Percentiles rank a stretch among this genome's conserved stretches.
Evolutionary conservation across 441 rosid genomes (phyloP).

Genomic region (Iberis amara): DNA sequence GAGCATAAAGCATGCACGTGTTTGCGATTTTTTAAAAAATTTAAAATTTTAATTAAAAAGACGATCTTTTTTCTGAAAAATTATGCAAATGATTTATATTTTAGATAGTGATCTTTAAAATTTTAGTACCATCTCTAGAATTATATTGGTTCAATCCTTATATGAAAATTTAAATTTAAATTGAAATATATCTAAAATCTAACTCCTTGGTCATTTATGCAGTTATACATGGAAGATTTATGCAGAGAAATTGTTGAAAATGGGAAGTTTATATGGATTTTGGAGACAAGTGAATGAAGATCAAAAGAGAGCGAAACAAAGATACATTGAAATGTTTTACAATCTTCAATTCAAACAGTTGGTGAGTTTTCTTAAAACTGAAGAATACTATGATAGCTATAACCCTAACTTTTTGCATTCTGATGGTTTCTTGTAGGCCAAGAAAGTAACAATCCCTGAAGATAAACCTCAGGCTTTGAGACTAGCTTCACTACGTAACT

Average conservation of each 20-base stretch:
- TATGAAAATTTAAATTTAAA: too few relatives aligned
- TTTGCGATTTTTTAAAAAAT: too few relatives aligned
- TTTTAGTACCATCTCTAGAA: too few relatives aligned
- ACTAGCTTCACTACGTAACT: constrained; percentile 31
- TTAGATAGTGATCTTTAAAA: too few relatives aligned
- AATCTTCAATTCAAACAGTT: constrained; percentile 61
- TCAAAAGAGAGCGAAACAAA: constrained; percentile 62
- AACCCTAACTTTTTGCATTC: constrained; percentile 12
- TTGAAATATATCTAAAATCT: too few relatives aligned
- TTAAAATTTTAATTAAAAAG: too few relatives aligned
- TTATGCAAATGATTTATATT: too few relatives aligned
- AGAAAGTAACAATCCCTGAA: constrained; percentile 41
- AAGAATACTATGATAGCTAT: constrained; percentile 4
- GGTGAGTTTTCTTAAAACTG: constrained; percentile 36
- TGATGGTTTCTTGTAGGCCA: constrained; percentile 40
- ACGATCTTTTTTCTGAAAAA: too few relatives aligned
- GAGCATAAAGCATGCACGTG: too few relatives aligned
- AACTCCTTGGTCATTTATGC: constrained; percentile 16
- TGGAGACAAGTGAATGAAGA: constrained; percentile 78
- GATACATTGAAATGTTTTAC: constrained; percentile 65
- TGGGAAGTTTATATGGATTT: constrained; percentile 74
- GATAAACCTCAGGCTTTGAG: constrained; percentile 30
- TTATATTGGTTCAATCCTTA: too few relatives aligned
- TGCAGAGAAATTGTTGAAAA: constrained; percentile 59
- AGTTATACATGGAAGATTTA: constrained; percentile 89